phyloP scores from a whole-genome alignment of 1,284 basidiomycete species.

The Rugosomyces carneus region DNA sequence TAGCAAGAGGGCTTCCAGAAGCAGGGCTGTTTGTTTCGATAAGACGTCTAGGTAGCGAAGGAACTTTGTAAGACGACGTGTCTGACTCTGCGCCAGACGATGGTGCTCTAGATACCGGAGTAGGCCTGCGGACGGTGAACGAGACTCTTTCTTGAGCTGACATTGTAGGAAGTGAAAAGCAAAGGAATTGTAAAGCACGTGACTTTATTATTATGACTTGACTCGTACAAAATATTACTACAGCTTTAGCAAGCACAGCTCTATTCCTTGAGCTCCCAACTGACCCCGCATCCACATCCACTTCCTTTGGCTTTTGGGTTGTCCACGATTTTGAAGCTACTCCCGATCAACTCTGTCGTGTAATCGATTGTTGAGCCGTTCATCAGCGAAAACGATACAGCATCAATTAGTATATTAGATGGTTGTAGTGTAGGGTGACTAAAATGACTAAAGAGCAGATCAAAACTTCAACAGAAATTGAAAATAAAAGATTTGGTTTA shows the following conservation, averaged over 20 bases:
- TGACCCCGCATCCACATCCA: conserved; percentile 88
- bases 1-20: conserved; percentile 53
- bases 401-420: conserved; percentile 75
- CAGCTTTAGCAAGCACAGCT: background rate
- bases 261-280: conserved; percentile 77
- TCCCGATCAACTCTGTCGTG: conserved; percentile 88
- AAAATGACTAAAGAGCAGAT: conserved; percentile 42
- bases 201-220: conserved; percentile 3
- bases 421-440: conserved; percentile 62
- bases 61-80: conserved; percentile 44
- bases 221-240: background rate
- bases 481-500: conserved; percentile 13
- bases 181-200: conserved; percentile 8
- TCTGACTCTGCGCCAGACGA: conserved; percentile 60
- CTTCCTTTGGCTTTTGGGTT: conserved; percentile 84
- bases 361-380: conserved; percentile 85
- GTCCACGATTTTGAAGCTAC: conserved; percentile 70
- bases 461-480: conserved; percentile 3
- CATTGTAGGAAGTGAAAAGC: conserved; percentile 21
- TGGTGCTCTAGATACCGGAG: conserved; percentile 50
- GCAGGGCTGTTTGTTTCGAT: conserved; percentile 30
- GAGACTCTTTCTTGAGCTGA: conserved; percentile 48
- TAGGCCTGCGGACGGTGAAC: conserved; percentile 69
- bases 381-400: conserved; percentile 71
- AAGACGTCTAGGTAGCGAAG: conserved; percentile 52